These are phyloP conservation scores for Colletotrichum musae DNA, from an alignment of 2,329 filamentous ascomycete genomes.

Conservation along the genomic window DNA sequence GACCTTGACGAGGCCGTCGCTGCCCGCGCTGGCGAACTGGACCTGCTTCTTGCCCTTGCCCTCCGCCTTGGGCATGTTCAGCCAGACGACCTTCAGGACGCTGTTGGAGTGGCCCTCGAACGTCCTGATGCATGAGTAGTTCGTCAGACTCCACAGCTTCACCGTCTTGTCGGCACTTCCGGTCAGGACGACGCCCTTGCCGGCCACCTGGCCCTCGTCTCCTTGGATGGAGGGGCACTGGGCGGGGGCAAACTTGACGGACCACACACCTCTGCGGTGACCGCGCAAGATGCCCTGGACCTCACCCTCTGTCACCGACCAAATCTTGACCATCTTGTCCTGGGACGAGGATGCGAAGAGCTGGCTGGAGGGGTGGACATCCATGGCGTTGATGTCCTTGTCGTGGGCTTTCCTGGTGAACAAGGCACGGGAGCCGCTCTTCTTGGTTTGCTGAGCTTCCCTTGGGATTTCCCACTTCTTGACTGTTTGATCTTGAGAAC, in stretches of 20 bases:
- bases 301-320: conserved; percentile 91
- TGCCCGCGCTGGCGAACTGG: conserved; percentile 87
- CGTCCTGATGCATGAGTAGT: conserved; percentile 93
- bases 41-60: conserved; percentile 72
- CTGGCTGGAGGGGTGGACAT: conserved; percentile 80
- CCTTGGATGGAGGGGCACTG: conserved; percentile 81
- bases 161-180: conserved; percentile 97
- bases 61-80: conserved; percentile 68
- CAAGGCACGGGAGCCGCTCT: conserved; percentile 74
- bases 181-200: conserved; percentile 87
- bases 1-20: conserved; percentile 95
- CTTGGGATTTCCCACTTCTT: conserved; percentile 91
- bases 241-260: conserved; percentile 88
- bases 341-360: conserved; percentile 97
- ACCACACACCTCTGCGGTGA: conserved; percentile 96
- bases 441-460: conserved; percentile 60
- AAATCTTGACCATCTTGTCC: conserved; percentile 97
- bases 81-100: conserved; percentile 93
- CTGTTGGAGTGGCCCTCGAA: conserved; percentile 98
- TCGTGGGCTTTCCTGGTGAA: conserved; percentile 98
- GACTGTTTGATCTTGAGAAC: conserved; percentile 94
- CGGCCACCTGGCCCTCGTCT: conserved; percentile 79
- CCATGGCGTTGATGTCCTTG: conserved; percentile 97
- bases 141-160: conserved; percentile 92
- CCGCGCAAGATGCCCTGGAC: conserved; percentile 92